Conservation (phyloP, 306 rosid genomes). For the Vachellia collinsii region DNA sequence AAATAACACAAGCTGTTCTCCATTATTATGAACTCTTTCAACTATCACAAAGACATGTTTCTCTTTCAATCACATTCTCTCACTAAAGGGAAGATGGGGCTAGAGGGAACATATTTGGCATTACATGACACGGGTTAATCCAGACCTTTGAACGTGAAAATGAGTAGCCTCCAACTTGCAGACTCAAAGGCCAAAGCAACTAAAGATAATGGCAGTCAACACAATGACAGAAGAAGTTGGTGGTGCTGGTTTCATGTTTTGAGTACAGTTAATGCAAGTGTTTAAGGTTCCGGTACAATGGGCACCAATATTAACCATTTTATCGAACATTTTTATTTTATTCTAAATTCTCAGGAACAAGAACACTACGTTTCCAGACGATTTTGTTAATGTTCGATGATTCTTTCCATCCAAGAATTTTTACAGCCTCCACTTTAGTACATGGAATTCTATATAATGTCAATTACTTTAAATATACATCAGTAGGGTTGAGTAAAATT, state of each 20-base stretch:
- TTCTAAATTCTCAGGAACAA: not conserved
- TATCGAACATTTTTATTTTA: not conserved
- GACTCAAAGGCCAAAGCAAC: not conserved
- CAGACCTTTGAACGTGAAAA: constrained; percentile 5
- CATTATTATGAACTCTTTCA: not conserved
- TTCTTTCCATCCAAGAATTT: not conserved
- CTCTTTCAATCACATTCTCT: not conserved
- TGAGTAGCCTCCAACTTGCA: no score
- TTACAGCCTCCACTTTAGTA: not conserved
- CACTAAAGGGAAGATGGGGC: not conserved
- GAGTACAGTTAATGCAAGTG: not conserved
- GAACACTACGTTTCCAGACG: not conserved
- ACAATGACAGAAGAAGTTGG: not conserved
- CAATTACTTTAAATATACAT: not conserved
- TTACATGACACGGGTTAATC: not conserved
- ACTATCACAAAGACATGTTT: not conserved
- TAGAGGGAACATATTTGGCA: not conserved
- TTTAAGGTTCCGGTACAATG: not conserved
- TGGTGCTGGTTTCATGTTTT: not conserved
- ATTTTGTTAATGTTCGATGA: not conserved
- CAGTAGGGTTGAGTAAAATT: not conserved
- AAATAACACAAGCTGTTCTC: not conserved
- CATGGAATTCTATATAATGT: not conserved
- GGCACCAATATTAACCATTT: not conserved
- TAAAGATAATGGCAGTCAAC: not conserved